Conservation (phyloP, 805 yeast genomes). For the Barnettozyma wickerhamii region DNA sequence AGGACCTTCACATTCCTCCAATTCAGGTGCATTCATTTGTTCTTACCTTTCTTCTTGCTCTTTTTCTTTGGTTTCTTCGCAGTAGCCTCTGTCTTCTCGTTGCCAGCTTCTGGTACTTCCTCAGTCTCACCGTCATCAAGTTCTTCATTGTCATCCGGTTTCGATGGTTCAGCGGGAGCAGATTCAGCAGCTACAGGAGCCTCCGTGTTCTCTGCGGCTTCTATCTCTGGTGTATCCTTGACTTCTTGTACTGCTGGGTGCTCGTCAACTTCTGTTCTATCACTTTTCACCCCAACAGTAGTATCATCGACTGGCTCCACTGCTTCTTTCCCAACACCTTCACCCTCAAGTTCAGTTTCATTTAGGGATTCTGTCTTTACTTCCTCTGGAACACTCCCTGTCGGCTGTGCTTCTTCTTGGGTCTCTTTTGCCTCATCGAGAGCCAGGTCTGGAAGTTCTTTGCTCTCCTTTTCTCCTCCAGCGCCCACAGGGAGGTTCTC, state of each 20-base stretch:
- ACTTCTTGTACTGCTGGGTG: too few relatives aligned
- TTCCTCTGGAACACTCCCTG: constrained; percentile 9
- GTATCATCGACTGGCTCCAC: neutral
- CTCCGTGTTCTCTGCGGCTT: constrained; percentile 11
- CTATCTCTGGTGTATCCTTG: constrained; percentile 1
- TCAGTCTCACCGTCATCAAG: constrained; percentile 18
- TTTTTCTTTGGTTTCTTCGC: constrained; percentile 5
- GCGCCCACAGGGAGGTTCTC: constrained; percentile 12
- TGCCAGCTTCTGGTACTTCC: neutral
- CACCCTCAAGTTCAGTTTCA: too few relatives aligned
- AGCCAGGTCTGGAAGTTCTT: neutral
- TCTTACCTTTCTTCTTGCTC: constrained; percentile 13
- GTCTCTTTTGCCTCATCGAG: neutral
- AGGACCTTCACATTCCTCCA: neutral
- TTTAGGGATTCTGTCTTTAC: too few relatives aligned
- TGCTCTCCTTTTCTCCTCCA: constrained; percentile 1
- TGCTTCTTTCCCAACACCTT: constrained; percentile 5
- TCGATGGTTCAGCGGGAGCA: too few relatives aligned
- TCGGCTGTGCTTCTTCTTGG: constrained; percentile 12
- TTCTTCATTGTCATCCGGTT: constrained; percentile 18
- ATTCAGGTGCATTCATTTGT: constrained; percentile 7
- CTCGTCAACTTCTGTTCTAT: too few relatives aligned
- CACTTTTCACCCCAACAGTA: too few relatives aligned
- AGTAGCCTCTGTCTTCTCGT: neutral
- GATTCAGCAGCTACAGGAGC: constrained; percentile 10